Evolutionary conservation across 2,329 filamentous ascomycete genomes (phyloP).

Genomic region (Aureobasidium sp.): DNA sequence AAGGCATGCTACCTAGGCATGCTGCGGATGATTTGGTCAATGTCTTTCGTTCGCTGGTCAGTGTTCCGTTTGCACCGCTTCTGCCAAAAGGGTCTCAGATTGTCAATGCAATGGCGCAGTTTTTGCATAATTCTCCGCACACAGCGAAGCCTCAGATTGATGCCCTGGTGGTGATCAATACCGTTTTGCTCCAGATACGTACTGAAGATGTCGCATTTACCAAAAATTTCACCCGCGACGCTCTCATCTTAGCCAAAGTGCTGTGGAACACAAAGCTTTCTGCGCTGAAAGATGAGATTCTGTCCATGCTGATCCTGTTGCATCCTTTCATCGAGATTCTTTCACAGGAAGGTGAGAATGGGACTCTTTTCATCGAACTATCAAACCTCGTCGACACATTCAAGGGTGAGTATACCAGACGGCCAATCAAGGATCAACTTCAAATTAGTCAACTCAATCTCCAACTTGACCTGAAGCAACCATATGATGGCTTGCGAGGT

Average conservation of each 20-base stretch:
- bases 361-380: slow-evolving; percentile 36
- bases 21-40: slow-evolving; percentile 28
- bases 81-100: slow-evolving; percentile 50
- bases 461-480: slow-evolving; percentile 30
- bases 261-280: slow-evolving; percentile 71
- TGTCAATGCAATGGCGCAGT: slow-evolving; percentile 49
- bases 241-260: slow-evolving; percentile 64
- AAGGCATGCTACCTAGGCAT: slow-evolving; percentile 15
- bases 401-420: slow-evolving; percentile 69
- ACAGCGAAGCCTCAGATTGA: slow-evolving; percentile 61
- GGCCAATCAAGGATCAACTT: slow-evolving; percentile 63
- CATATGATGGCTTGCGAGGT: slow-evolving; percentile 22
- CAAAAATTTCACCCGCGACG: slow-evolving; percentile 50
- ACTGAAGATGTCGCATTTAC: slow-evolving; percentile 62
- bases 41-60: slow-evolving; percentile 25
- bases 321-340: slow-evolving; percentile 35
- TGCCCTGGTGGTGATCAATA: slow-evolving; percentile 70
- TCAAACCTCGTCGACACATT: slow-evolving; percentile 63
- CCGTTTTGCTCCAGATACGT: slow-evolving; percentile 57
- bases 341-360: slow-evolving; percentile 22
- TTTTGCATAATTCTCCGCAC: slow-evolving; percentile 45
- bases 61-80: slow-evolving; percentile 26
- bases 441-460: slow-evolving; percentile 66
- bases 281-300: slow-evolving; percentile 64
- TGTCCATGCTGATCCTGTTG: slow-evolving; percentile 63